Evolutionary conservation across 495 filamentous ascomycete genomes (phyloP), one percentile per base, ranked within the genome.

Genomic region (Hypoxylon rickii): DNA sequence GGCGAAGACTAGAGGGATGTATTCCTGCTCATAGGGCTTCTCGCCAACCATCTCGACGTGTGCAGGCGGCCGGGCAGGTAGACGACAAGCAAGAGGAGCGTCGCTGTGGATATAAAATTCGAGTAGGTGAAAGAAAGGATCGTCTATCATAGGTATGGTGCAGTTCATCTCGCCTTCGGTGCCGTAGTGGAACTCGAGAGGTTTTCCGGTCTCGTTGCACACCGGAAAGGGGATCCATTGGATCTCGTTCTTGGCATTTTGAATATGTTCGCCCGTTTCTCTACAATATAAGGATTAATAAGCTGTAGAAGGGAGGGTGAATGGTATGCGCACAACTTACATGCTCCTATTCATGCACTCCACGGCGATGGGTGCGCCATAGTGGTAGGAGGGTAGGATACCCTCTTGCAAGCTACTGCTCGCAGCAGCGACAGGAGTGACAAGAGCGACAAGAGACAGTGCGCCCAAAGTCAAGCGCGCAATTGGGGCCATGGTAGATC

Each of bases 71-170:
- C 83, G 84, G 7, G 90, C 85, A 33, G 93, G 92, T 1, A 97
- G 82, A 52, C 94, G 92, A 73, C 94, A 98, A 40, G 90, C 86
- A 38, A 98, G 81, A 21, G 94, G 94, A 8, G 89, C 90, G 70
- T 98, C 94, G 76, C 87, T 90, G 79, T 97, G 94, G 64, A 97
- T 86, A 82, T 97, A 97, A 82, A 96, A 97, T 75, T 98, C 94
- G 70, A 97, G 84, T 36, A 97, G 86, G 74, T 98, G 94, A 82
- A 94, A 98, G 79, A 96, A 86, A 15, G 86, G 83, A 73, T 98
- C 94, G 65, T 84, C 76, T 65, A 97, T 82, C 65, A 88, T 80
- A 65, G 85, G 75, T 70, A 97, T 88, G 41, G 94, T 98, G 78
- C 94, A 98, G 74, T 91, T 96, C 61, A 96, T 76, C 59, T 92